These are phyloP conservation scores for Phyllostachys edulis DNA, from an alignment of 176 grass and related monocot species.

Conservation along the genomic window DNA sequence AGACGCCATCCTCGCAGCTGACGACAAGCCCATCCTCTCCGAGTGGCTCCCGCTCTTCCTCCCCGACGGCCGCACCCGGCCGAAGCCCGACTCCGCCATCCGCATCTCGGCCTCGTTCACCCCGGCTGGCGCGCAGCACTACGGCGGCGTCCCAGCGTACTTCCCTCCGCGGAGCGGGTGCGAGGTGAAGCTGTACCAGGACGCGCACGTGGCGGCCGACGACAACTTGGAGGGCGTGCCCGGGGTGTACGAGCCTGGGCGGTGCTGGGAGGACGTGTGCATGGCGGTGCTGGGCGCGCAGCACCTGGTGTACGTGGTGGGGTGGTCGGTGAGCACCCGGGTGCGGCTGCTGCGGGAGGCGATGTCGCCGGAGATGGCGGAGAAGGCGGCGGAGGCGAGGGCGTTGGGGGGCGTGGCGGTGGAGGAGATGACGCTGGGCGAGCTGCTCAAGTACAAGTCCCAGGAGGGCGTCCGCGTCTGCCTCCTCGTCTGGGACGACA, in stretches of 20 bases:
- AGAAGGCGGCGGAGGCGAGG: slow-evolving; percentile 18
- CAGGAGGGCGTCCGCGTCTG: slow-evolving; percentile 75
- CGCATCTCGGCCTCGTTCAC: slow-evolving; percentile 41
- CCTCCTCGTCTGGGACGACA: slow-evolving; percentile 79
- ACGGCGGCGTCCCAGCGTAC: slow-evolving; percentile 45
- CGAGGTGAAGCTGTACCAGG: slow-evolving; percentile 71
- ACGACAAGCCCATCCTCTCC: background rate
- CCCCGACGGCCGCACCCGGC: slow-evolving; percentile 33
- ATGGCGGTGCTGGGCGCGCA: slow-evolving; percentile 61
- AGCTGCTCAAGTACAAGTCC: slow-evolving; percentile 81
- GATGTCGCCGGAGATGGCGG: slow-evolving; percentile 36
- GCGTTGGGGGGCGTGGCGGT: slow-evolving; percentile 19
- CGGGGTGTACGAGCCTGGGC: slow-evolving; percentile 32
- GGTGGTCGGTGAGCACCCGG: slow-evolving; percentile 61
- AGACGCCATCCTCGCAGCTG: background rate
- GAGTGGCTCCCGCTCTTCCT: slow-evolving; percentile 21
- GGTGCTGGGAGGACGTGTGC: slow-evolving; percentile 95
- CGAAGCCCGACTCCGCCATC: slow-evolving; percentile 32
- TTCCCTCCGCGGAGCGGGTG: slow-evolving; percentile 62
- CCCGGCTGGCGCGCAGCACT: background rate
- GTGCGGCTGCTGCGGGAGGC: slow-evolving; percentile 51
- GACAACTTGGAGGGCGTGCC: slow-evolving; percentile 33
- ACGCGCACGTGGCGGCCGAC: slow-evolving; percentile 49
- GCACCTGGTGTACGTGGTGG: slow-evolving; percentile 75
- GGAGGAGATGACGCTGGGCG: slow-evolving; percentile 46